Conservation (phyloP, 2,329 filamentous ascomycete genomes). For the Botrytis pseudocinerea region DNA sequence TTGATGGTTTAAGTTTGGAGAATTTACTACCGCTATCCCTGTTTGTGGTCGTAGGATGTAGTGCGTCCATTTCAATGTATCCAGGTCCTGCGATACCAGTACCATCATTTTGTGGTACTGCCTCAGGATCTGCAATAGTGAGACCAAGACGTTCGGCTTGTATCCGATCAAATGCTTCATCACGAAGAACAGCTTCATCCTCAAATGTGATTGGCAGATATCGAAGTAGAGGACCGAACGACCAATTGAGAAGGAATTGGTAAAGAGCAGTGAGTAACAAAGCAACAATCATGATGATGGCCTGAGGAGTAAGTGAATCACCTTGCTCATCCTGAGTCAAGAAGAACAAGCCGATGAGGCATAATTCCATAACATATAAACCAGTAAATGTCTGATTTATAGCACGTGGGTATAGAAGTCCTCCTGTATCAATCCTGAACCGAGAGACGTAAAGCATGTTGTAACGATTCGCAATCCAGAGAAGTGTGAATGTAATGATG, state of each 20-base stretch:
- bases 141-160: slow-evolving; percentile 71
- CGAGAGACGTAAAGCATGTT: slow-evolving; percentile 94
- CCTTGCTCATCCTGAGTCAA: slow-evolving; percentile 61
- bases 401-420: slow-evolving; percentile 84
- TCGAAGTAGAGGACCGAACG: slow-evolving; percentile 81
- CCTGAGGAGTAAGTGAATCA: slow-evolving; percentile 66
- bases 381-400: slow-evolving; percentile 96
- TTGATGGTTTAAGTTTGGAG: slow-evolving; percentile 38
- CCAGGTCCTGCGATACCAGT: slow-evolving; percentile 33
- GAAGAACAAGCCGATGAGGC: slow-evolving; percentile 87
- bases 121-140: slow-evolving; percentile 51
- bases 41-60: slow-evolving; percentile 41
- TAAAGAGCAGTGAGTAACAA: slow-evolving; percentile 71
- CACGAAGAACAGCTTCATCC: slow-evolving; percentile 88
- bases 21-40: slow-evolving; percentile 24
- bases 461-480: slow-evolving; percentile 96
- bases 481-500: slow-evolving; percentile 83
- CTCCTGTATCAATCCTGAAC: slow-evolving; percentile 87
- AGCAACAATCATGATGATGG: slow-evolving; percentile 78
- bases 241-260: slow-evolving; percentile 76
- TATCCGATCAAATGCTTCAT: slow-evolving; percentile 81
- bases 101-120: slow-evolving; percentile 29
- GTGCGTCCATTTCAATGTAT: slow-evolving; percentile 49
- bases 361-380: slow-evolving; percentile 91
- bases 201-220: slow-evolving; percentile 95